Conservation (phyloP, 441 rosid genomes). For the Adansonia gregorii region DNA sequence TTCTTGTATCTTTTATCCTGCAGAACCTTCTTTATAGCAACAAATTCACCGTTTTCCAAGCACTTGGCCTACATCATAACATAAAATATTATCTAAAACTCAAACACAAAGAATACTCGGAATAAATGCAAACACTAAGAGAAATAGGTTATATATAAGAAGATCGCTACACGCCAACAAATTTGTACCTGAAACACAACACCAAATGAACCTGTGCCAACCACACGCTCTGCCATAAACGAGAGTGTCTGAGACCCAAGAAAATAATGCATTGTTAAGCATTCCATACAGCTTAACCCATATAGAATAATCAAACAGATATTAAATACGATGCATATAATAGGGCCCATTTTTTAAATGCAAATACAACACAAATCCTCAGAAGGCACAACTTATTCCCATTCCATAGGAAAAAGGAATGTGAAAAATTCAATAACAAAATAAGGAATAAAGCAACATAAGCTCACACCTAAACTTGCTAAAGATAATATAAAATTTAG, state of each 20-base stretch:
- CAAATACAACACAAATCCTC: background rate
- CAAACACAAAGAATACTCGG: background rate
- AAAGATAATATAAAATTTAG: background rate
- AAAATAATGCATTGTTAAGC: slow-evolving; percentile 22
- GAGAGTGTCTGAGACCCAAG: slow-evolving; percentile 62
- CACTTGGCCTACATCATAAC: slow-evolving; percentile 70
- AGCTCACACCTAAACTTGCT: slow-evolving; percentile 2
- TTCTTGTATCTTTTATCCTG: slow-evolving; percentile 95
- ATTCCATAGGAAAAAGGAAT: background rate
- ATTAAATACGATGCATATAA: background rate
- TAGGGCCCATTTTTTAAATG: background rate
- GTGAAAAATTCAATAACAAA: background rate
- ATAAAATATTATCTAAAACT: background rate
- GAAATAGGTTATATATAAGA: background rate
- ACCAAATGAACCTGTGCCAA: slow-evolving; percentile 92
- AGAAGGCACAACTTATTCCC: background rate
- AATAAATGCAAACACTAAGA: background rate
- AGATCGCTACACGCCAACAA: slow-evolving; percentile 17
- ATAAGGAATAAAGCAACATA: background rate
- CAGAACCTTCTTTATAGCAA: slow-evolving; percentile 88
- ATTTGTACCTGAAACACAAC: slow-evolving; percentile 83
- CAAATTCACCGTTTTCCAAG: slow-evolving; percentile 73
- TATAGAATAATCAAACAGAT: slow-evolving; percentile 11
- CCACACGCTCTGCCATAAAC: slow-evolving; percentile 82
- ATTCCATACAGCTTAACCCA: background rate